Evolutionary conservation across 148 eudicot genomes (phyloP), one percentile per base, ranked within the genome.

Genomic region (Arctostaphylos glauca): DNA sequence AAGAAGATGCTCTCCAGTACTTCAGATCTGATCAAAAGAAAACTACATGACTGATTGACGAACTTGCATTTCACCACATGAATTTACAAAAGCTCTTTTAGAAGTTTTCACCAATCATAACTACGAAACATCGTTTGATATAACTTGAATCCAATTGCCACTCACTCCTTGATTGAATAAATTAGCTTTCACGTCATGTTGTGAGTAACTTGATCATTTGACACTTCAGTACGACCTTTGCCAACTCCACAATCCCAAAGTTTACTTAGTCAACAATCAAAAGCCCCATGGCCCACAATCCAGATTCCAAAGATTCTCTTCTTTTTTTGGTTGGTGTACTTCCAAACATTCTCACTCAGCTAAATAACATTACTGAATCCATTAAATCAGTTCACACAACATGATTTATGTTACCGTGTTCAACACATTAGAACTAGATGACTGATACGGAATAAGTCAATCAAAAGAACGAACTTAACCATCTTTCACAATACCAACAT

Each of bases 21-120:
- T 84, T 56, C 67, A 80, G 56, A 74, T 79, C 83, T 82, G 73
- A 70, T 81, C 67, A 76, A 62, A 77, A 60, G 7, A 43, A 79
- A 62, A 62, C 66, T 50, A 62, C 18, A 60, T 49, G 15, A 56
- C 31, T 14, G 41, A 73, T 6, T 6, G 2, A 47, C 38, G 44
- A 3, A 14, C 66, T 53, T 44, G 56, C 19, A 66, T 25, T n/a
- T 4, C 58, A 83, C 44, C 76, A 55, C 1, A 56, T 43, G 5
- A n/a, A 64, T 38, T 6, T 19, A 41, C n/a, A 18, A 5, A 55
- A n/a, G 25, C 13, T 16, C 18, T 71, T 25, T 12, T 21, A 16
- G 47, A 9, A 81, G 72, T 43, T 70, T 68, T 76, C 15, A 73
- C 9, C 10, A 31, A 53, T 68, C 62, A 72, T 18, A 81, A 52